Conservation (phyloP, 108 stramenopile genomes). For the Cyclotella cryptica region DNA sequence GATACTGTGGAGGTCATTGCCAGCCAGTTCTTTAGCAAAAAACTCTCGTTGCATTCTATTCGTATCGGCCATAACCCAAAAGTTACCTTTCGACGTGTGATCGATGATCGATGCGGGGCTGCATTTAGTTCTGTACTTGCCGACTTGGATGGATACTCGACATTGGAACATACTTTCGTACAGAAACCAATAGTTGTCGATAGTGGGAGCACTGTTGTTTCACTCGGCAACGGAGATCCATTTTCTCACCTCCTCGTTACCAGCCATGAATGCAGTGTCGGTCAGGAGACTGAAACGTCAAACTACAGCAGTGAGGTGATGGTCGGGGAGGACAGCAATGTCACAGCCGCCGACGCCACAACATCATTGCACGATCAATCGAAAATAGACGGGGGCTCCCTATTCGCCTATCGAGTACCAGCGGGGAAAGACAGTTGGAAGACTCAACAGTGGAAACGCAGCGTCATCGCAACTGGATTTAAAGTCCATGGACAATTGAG, state of each 20-base stretch:
- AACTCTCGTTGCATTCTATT: slow-evolving; percentile 87
- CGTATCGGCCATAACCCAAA: slow-evolving; percentile 60
- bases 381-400: slow-evolving; percentile 81
- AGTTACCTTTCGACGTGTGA: slow-evolving; percentile 67
- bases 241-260: slow-evolving; percentile 85
- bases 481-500: slow-evolving; percentile 82
- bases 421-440: slow-evolving; percentile 67
- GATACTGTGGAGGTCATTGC: slow-evolving; percentile 91
- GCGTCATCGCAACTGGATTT: slow-evolving; percentile 90
- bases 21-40: slow-evolving; percentile 90
- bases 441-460: slow-evolving; percentile 81
- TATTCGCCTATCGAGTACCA: slow-evolving; percentile 92
- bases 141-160: slow-evolving; percentile 69
- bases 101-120: slow-evolving; percentile 90
- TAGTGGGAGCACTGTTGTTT: slow-evolving; percentile 77
- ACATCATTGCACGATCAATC: slow-evolving; percentile 19
- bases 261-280: slow-evolving; percentile 81
- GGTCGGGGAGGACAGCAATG: background rate
- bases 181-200: slow-evolving; percentile 59
- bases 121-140: slow-evolving; percentile 89
- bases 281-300: slow-evolving; percentile 20
- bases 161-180: background rate
- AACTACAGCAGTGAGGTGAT: slow-evolving; percentile 10
- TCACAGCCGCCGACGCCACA: too few species aligned
- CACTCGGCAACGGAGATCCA: slow-evolving; percentile 59